Evolutionary conservation across 2,329 filamentous ascomycete genomes (phyloP).

Genomic region (Penicillium nordicum): DNA sequence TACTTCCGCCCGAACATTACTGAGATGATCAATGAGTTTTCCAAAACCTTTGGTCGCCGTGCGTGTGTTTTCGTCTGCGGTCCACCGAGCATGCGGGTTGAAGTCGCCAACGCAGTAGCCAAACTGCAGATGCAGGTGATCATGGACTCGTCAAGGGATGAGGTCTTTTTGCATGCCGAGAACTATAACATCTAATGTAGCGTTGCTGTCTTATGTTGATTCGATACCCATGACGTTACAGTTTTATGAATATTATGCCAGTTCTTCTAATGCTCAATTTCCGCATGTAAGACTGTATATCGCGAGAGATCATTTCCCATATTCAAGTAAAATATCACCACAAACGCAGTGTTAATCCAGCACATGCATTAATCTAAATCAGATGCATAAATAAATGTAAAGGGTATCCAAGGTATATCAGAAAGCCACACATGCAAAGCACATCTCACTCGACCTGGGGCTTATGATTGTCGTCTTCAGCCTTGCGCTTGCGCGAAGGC

Average conservation of each 20-base stretch:
- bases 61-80: slow-evolving; percentile 93
- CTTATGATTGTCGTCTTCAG: slow-evolving; percentile 24
- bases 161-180: slow-evolving; percentile 92
- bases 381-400: neutral
- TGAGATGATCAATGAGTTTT: slow-evolving; percentile 80
- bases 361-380: neutral
- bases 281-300: neutral
- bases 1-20: slow-evolving; percentile 87
- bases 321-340: neutral
- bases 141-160: slow-evolving; percentile 72
- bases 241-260: neutral
- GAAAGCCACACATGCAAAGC: slow-evolving; percentile 3
- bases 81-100: slow-evolving; percentile 78
- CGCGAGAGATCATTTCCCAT: neutral
- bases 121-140: slow-evolving; percentile 78
- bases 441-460: slow-evolving; percentile 16
- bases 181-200: slow-evolving; percentile 75
- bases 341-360: neutral
- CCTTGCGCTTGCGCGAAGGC: slow-evolving; percentile 29
- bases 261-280: neutral
- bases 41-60: slow-evolving; percentile 72
- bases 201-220: slow-evolving; percentile 5
- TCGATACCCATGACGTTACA: slow-evolving; percentile 17
- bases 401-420: slow-evolving; percentile 14
- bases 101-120: slow-evolving; percentile 82